These are phyloP conservation scores for Microdochium bolleyi DNA, from an alignment of 2,329 filamentous ascomycete genomes.

Conservation along the genomic window DNA sequence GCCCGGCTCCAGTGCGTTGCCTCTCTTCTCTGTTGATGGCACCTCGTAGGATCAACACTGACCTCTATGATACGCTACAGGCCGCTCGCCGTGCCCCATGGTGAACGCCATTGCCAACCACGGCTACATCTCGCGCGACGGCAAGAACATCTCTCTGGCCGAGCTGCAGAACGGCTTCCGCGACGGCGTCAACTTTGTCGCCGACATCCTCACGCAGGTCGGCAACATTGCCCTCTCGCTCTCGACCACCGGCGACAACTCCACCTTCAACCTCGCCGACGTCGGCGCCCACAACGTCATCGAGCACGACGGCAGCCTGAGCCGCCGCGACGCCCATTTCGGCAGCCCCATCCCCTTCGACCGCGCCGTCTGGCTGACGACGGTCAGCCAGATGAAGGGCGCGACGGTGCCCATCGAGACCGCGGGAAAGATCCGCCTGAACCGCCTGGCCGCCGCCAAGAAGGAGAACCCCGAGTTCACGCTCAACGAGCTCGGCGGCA, in stretches of 20 bases:
- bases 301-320: slow-evolving; percentile 24
- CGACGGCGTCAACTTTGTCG: background rate
- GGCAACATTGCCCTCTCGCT: background rate
- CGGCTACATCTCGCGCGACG: background rate
- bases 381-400: slow-evolving; percentile 10
- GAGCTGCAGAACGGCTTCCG: background rate
- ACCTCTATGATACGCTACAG: background rate
- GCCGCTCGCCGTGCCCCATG: background rate
- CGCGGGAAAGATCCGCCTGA: slow-evolving; percentile 17
- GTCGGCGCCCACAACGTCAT: slow-evolving; percentile 12
- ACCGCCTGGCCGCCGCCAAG: slow-evolving; percentile 14
- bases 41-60: background rate
- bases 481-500: slow-evolving; percentile 2
- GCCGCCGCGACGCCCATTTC: slow-evolving; percentile 16
- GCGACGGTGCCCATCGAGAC: slow-evolving; percentile 16
- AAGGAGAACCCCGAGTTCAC: slow-evolving; percentile 16
- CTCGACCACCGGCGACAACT: background rate
- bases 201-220: background rate
- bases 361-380: slow-evolving; percentile 14
- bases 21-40: background rate
- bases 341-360: slow-evolving; percentile 22
- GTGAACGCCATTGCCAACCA: background rate
- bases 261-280: background rate
- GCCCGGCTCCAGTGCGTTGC: background rate
- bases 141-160: background rate